A percentile compares a stretch with the other conserved stretches of the same genome.
These are phyloP conservation scores for Scleroderma citrinum DNA, from an alignment of 768 basidiomycete genomes.

Conservation along the genomic window DNA sequence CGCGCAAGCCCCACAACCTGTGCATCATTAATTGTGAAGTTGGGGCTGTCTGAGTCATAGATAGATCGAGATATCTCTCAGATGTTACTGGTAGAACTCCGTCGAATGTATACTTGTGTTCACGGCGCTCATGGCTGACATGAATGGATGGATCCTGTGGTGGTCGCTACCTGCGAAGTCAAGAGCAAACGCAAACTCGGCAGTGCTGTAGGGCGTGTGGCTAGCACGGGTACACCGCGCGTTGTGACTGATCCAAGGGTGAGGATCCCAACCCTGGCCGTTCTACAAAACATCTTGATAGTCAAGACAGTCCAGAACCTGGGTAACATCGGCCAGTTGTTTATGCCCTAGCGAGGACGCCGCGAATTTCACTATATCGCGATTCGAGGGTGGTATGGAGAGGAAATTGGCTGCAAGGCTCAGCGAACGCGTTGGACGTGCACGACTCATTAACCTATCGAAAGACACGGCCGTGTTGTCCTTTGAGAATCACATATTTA, in stretches of 20 bases:
- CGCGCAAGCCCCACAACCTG: slow-evolving; percentile 28
- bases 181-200: slow-evolving; percentile 29
- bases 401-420: slow-evolving; percentile 24
- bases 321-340: slow-evolving; percentile 1
- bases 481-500: slow-evolving; percentile 7
- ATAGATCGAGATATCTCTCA: slow-evolving; percentile 12
- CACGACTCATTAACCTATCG: slow-evolving; percentile 15
- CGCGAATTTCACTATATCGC: slow-evolving; percentile 4
- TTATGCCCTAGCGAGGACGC: slow-evolving; percentile 15
- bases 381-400: slow-evolving; percentile 16
- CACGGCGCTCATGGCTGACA: slow-evolving; percentile 10
- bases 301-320: slow-evolving; percentile 18
- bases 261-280: slow-evolving; percentile 25
- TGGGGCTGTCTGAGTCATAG: slow-evolving; percentile 5
- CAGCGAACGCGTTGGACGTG: slow-evolving; percentile 22
- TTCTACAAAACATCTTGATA: slow-evolving; percentile 4
- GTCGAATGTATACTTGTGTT: neutral
- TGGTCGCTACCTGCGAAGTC: slow-evolving; percentile 17
- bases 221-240: slow-evolving; percentile 29
- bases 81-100: slow-evolving; percentile 10
- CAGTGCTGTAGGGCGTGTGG: slow-evolving; percentile 23
- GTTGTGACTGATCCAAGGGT: slow-evolving; percentile 29
- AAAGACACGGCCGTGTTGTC: slow-evolving; percentile 7
- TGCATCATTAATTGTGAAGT: slow-evolving; percentile 15
- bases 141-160: slow-evolving; percentile 19